Base-by-base conservation (phyloP, 257 asterid species). In the Gentiana dahurica region DNA sequence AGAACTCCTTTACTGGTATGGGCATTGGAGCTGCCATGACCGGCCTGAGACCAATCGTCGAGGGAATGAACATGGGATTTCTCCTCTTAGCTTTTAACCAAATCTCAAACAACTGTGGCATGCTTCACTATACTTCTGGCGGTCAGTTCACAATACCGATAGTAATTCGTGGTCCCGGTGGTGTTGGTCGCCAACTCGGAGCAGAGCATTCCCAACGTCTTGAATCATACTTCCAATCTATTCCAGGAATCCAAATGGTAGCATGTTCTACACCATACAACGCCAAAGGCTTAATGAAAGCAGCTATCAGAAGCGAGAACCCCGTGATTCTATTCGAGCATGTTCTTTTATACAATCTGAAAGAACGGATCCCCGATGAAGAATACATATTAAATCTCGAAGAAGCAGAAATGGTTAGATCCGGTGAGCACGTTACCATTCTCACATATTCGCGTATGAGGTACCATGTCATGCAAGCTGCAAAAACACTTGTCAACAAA, bases 1-100 rank as follows among this genome's bases (percentile, higher is more conserved):
- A 87, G 69, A 84, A 87, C 72, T 80, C 94, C 39, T 87, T 84
- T 83, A 87, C 96, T 6, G 89, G 96, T 53, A 82, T 87, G 93
- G 96, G 81, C 50, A 71, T 82, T 0, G 95, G 95, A 46, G 95
- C 96, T 36, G 96, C 89, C 63, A 84, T 87, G 92, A 84, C 93
- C 0, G 96, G 94, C 35, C 75, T 84, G n/a, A 77, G 96, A 36
- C 89, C 94, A 7, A 55, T 87, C 39, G 73, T 87, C 2, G 96
- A 87, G 73, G 94, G 94, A 41, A 84, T 87, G 96, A 87, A 87
- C 84, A 87, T 87, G 96, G 94, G 96, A 52, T 87, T 82, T 66
- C 92, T 87, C 57, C 92, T 87, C 48, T 70, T 87, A 24, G 94
- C 94, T 52, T 87, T 84, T 61, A 87, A 87, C 68, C 94, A 82